Conservation (phyloP, 2,329 filamentous ascomycete species). For the Ophiostoma sp. region DNA sequence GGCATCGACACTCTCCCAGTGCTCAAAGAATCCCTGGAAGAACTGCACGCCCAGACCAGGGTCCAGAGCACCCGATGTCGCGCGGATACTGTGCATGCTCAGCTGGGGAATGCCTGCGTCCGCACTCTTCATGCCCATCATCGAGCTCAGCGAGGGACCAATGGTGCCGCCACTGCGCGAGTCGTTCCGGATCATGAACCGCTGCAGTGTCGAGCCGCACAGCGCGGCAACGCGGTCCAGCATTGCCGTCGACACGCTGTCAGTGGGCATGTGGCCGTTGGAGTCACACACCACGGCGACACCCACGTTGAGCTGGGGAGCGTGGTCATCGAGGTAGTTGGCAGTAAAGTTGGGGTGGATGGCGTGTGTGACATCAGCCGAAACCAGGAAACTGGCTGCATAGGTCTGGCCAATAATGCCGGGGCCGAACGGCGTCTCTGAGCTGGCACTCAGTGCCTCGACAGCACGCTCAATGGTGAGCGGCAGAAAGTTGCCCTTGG, state of each 20-base stretch:
- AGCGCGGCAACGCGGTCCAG: conserved; percentile 73
- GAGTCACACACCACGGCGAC: conserved; percentile 73
- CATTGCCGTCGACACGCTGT: conserved; percentile 76
- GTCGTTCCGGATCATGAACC: conserved; percentile 95
- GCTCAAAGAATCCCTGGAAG: conserved; percentile 84
- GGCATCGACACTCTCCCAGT: conserved; percentile 76
- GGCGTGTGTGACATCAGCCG: conserved; percentile 88
- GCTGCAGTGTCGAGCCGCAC: conserved; percentile 65
- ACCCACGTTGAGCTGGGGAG: conserved; percentile 83
- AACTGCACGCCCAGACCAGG: conserved; percentile 82
- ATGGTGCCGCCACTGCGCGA: conserved; percentile 85
- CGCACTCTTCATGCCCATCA: conserved; percentile 74
- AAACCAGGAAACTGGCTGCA: conserved; percentile 86
- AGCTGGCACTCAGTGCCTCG: conserved; percentile 56
- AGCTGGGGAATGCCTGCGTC: conserved; percentile 88
- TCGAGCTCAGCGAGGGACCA: conserved; percentile 80
- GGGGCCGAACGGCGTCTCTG: conserved; percentile 40
- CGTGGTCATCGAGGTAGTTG: conserved; percentile 78
- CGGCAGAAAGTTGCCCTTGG: conserved; percentile 81
- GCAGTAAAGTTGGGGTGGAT: conserved; percentile 89
- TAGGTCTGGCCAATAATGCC: conserved; percentile 73
- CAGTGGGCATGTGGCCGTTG: conserved; percentile 95
- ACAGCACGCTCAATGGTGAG: conserved; percentile 74
- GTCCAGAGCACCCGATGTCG: conserved; percentile 79
- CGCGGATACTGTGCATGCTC: conserved; percentile 89